phyloP scores from a whole-genome alignment of 352 stramenopile species.

The Porosira glacialis region DNA sequence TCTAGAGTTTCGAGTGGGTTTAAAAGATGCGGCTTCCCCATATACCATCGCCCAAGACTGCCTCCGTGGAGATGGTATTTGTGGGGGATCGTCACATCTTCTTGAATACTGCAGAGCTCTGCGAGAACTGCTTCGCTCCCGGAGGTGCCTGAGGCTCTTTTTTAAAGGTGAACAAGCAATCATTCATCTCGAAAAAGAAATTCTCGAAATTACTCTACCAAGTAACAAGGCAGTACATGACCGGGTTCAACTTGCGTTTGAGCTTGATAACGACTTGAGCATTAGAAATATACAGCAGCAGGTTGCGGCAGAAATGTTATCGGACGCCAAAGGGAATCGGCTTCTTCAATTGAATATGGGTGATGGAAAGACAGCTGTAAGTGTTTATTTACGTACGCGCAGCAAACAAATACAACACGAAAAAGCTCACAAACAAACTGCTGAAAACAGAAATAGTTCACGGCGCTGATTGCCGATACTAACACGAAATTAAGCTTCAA shows the following conservation, averaged over 20 bases:
- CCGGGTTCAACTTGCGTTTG: constrained; percentile 4
- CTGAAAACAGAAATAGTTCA: too few relatives aligned
- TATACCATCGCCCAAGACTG: too few relatives aligned
- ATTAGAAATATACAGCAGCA: background rate
- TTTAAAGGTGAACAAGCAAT: background rate
- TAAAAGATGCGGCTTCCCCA: too few relatives aligned
- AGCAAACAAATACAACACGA: too few relatives aligned
- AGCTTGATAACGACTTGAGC: constrained; percentile 20
- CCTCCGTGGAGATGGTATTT: too few relatives aligned
- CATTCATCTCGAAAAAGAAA: constrained; percentile 1
- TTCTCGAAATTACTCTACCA: background rate
- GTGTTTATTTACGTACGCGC: constrained; percentile 1
- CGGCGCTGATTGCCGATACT: too few relatives aligned
- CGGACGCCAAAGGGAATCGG: background rate
- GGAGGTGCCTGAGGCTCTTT: constrained; percentile 7
- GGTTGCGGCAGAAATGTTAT: constrained; percentile 5
- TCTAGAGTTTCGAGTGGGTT: too few relatives aligned
- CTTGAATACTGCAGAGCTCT: background rate
- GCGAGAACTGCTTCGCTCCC: background rate
- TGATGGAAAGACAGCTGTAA: constrained; percentile 5
- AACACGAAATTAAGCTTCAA: too few relatives aligned
- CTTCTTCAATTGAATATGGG: constrained; percentile 20
- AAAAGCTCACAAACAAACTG: too few relatives aligned
- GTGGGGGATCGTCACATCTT: too few relatives aligned
- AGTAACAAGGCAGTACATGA: background rate